Conservation (phyloP, 345 rosid species). For the Rhodamnia rubescens region DNA sequence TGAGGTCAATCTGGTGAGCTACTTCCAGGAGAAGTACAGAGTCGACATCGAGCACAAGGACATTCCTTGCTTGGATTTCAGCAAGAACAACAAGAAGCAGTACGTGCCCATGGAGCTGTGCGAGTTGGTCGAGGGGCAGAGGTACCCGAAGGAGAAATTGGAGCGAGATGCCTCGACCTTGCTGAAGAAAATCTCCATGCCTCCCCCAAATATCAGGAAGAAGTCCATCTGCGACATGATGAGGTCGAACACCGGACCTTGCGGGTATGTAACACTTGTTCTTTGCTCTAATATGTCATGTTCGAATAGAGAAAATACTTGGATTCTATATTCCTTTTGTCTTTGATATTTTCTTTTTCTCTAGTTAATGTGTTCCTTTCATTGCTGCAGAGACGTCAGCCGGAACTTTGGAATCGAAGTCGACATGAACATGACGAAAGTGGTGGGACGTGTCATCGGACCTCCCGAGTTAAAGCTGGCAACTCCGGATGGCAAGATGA, state of each 20-base stretch:
- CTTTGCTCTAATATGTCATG: neutral
- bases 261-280: slow-evolving; percentile 36
- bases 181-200: slow-evolving; percentile 42
- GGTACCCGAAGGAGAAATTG: slow-evolving; percentile 59
- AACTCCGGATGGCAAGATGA: slow-evolving; percentile 18
- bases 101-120: slow-evolving; percentile 81
- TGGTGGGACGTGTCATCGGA: slow-evolving; percentile 57
- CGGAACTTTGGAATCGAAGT: slow-evolving; percentile 61
- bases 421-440: slow-evolving; percentile 47
- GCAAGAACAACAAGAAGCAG: slow-evolving; percentile 39
- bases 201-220: slow-evolving; percentile 28
- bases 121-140: slow-evolving; percentile 64
- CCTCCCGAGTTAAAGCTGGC: slow-evolving; percentile 61
- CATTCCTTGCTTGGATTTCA: slow-evolving; percentile 66
- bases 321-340: neutral
- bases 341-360: neutral
- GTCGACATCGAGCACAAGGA: slow-evolving; percentile 31
- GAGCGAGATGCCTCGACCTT: slow-evolving; percentile 19
- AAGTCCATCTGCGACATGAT: slow-evolving; percentile 39
- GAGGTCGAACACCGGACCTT: slow-evolving; percentile 40
- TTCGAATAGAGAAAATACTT: neutral
- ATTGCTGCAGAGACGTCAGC: slow-evolving; percentile 33
- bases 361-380: neutral
- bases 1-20: slow-evolving; percentile 26
- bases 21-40: slow-evolving; percentile 44